Conservation (phyloP, 176 grass and related monocot genomes). For the Triticum turgidum region DNA sequence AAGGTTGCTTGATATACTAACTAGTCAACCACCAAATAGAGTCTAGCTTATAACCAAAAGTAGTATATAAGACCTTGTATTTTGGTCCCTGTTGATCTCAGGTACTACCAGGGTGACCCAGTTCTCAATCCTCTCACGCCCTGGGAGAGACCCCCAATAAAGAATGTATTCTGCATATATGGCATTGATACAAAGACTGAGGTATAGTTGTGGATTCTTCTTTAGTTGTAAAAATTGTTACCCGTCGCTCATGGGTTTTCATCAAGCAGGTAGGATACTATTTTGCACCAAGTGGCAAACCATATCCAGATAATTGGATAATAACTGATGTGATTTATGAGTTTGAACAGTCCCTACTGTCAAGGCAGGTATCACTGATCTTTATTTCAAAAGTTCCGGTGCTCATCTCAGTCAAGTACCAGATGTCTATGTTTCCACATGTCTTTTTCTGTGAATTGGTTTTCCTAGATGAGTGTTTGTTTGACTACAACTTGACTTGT, state of each 20-base stretch:
- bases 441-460: not conserved
- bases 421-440: not conserved
- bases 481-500: conserved; percentile 14
- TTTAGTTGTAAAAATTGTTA: conserved; percentile 12
- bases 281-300: conserved; percentile 95
- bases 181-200: conserved; percentile 91
- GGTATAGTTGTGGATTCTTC: conserved; percentile 39
- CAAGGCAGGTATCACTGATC: conserved; percentile 79
- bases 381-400: conserved; percentile 8
- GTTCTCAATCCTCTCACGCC: conserved; percentile 92
- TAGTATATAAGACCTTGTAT: conserved; percentile 18
- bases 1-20: conserved; percentile 6
- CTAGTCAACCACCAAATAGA: conserved; percentile 1
- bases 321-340: conserved; percentile 97
- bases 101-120: conserved; percentile 90
- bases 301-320: conserved; percentile 98
- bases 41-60: conserved; percentile 17
- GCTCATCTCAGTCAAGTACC: not conserved
- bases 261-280: conserved; percentile 94
- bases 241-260: conserved; percentile 19
- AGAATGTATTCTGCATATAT: conserved; percentile 97
- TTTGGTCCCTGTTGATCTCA: conserved; percentile 40
- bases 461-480: not conserved
- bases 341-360: conserved; percentile 77
- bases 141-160: conserved; percentile 97